Conservation (phyloP, 805 yeast species). For the Candida caryicola region DNA sequence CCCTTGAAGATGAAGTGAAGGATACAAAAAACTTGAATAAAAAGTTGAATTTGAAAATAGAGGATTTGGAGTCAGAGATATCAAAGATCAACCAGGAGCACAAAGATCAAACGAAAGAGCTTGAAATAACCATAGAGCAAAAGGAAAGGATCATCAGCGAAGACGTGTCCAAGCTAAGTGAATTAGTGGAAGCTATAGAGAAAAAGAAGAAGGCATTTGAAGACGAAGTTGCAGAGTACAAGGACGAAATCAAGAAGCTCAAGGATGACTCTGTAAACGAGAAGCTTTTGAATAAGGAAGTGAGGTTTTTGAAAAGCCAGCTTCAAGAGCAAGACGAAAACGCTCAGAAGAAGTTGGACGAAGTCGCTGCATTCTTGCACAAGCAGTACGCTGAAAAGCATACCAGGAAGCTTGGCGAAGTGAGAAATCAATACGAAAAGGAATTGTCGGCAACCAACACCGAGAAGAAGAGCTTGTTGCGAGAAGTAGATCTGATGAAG, state of each 20-base stretch:
- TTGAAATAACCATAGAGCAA: conserved; percentile 14
- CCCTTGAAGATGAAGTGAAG: conserved; percentile 6
- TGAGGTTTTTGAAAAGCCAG: conserved; percentile 20
- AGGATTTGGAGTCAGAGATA: conserved; percentile 29
- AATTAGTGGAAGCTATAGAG: conserved; percentile 23
- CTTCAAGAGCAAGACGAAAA: conserved; percentile 42
- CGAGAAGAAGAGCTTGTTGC: conserved; percentile 10
- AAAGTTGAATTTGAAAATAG: conserved; percentile 12
- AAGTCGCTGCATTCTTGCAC: conserved; percentile 67
- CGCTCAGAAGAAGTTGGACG: conserved; percentile 53
- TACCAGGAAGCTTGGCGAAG: conserved; percentile 61
- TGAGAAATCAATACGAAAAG: conserved; percentile 33
- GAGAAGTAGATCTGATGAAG: conserved; percentile 15
- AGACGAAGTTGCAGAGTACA: conserved; percentile 10
- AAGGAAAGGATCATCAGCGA: conserved; percentile 32
- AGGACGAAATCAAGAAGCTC: conserved; percentile 11
- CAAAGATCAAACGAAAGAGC: conserved; percentile 6
- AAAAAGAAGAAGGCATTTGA: conserved; percentile 11
- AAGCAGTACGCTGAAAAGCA: conserved; percentile 76
- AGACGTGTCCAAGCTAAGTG: conserved; percentile 28
- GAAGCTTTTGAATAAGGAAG: conserved; percentile 11
- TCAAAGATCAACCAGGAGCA: conserved; percentile 11
- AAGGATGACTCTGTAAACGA: conserved; percentile 11
- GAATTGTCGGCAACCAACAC: conserved; percentile 8
- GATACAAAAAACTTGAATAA: conserved; percentile 7